Evolutionary conservation across 1,284 basidiomycete species (phyloP).

Genomic region (Mycena sp.): DNA sequence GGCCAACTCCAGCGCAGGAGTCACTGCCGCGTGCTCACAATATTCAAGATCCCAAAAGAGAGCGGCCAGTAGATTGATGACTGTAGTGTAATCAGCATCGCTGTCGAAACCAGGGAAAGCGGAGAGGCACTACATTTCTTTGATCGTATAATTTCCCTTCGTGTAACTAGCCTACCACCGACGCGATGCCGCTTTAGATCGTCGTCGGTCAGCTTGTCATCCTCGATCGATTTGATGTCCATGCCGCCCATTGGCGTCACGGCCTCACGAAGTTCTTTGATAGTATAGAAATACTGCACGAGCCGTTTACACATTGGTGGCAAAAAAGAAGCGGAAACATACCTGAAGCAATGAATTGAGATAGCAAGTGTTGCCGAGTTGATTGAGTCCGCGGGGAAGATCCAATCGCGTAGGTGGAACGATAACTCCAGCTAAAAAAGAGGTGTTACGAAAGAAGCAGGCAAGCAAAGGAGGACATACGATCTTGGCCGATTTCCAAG

Average conservation of each 20-base stretch:
- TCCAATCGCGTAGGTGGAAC: conserved; percentile 62
- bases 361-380: conserved; percentile 95
- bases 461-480: conserved; percentile 56
- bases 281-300: conserved; percentile 93
- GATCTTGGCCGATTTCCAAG: conserved; percentile 72
- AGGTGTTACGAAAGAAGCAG: background rate
- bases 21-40: conserved; percentile 73
- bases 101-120: background rate
- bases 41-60: conserved; percentile 85
- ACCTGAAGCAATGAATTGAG: conserved; percentile 88
- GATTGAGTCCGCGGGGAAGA: conserved; percentile 87
- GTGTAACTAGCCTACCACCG: conserved; percentile 85
- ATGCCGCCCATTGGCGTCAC: conserved; percentile 70
- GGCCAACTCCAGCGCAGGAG: conserved; percentile 87
- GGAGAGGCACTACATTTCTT: conserved; percentile 73
- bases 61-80: conserved; percentile 80
- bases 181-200: conserved; percentile 85
- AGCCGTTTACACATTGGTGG: conserved; percentile 3
- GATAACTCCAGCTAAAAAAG: conserved; percentile 67
- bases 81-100: conserved; percentile 50
- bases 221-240: conserved; percentile 64
- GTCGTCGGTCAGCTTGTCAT: conserved; percentile 80
- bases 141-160: conserved; percentile 83
- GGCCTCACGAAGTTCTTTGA: conserved; percentile 84
- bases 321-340: conserved; percentile 22